A percentile compares a stretch with the other conserved stretches of the same genome.
Conservation (phyloP, 139 green algal genomes). For the Pleodorina starrii region DNA sequence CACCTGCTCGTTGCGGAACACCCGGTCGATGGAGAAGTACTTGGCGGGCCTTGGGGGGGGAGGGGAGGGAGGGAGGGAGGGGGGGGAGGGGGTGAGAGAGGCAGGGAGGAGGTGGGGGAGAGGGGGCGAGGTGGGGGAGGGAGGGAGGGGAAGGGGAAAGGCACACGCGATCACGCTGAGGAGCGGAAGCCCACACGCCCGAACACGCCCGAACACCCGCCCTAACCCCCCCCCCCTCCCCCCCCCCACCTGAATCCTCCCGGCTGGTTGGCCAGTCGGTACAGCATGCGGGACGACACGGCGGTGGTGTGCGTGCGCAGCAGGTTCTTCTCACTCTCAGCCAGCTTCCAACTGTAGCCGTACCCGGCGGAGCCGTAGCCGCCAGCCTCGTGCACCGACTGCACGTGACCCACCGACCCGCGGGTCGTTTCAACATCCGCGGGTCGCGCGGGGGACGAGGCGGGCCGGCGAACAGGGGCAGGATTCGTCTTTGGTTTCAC, state of each 20-base stretch:
- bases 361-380: conserved; percentile 93
- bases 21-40: conserved; percentile 92
- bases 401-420: no score
- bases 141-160: not conserved
- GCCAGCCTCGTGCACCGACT: conserved; percentile 86
- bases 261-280: conserved; percentile 75
- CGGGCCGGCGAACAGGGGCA: no score
- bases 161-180: not conserved
- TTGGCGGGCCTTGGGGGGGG: conserved; percentile 49
- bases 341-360: conserved; percentile 92
- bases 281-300: conserved; percentile 96
- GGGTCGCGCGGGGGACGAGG: no score
- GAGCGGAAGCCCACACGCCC: no score
- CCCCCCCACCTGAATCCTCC: conserved; percentile 56
- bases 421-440: no score
- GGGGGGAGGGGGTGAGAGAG: not conserved
- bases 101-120: not conserved
- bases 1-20: conserved; percentile 99
- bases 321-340: conserved; percentile 98
- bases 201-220: not conserved
- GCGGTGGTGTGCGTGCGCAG: conserved; percentile 99
- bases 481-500: no score
- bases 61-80: not conserved
- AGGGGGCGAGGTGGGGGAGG: not conserved
- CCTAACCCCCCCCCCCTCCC: not conserved